Base-by-base conservation (phyloP, 192 early-diverging fungal species). In the Podila epigama region DNA sequence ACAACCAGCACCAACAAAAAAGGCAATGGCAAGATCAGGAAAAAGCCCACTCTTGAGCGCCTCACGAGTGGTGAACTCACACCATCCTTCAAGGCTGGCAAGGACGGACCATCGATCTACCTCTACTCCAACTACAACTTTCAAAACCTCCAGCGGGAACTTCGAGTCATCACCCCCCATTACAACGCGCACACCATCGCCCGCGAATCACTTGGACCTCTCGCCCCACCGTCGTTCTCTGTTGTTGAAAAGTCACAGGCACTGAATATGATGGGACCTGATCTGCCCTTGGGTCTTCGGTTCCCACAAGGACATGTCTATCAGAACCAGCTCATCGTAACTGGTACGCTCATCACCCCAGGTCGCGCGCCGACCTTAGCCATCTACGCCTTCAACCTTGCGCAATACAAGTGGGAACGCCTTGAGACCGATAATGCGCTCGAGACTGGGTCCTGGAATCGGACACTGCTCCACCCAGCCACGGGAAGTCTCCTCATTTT, bases 71-170 rank as follows among this genome's bases (percentile, higher is more conserved):
- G 51, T 15, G 62, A 64, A 20, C 37, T 64, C 13, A 64, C 62
- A 1, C 62, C 62, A 8, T 48, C 62, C 25, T 64, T 64, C 51
- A 52, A 37, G 35, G 39, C 51, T 5, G 62, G 62, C 6, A 33
- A 15, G 36, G 62, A 64, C 28, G 62, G 40, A 9, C 50, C 51
- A 10, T 64, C 62, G 7, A 64, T 64, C 15, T 64, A 64, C 18
- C 51, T 64, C 35, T 64, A 64, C 25, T 64, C 62, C 13, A 64
- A 64, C 62, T 64, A 54, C 37, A 53, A 64, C 51, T 64, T 64
- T 27, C 51, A 64, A 11, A 32, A 64, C 36, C 51, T 64, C 25
- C 62, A 64, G 31, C 62, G 62, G 51, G 62, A 64, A 25, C 37
- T 64, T 37, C 52, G 54, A 50, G 62, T 64, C 51, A 64, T 64